A percentile compares a stretch with the other conserved stretches of the same genome.
Conservation (phyloP, 2,329 filamentous ascomycete species). For the Neonectria faginata region DNA sequence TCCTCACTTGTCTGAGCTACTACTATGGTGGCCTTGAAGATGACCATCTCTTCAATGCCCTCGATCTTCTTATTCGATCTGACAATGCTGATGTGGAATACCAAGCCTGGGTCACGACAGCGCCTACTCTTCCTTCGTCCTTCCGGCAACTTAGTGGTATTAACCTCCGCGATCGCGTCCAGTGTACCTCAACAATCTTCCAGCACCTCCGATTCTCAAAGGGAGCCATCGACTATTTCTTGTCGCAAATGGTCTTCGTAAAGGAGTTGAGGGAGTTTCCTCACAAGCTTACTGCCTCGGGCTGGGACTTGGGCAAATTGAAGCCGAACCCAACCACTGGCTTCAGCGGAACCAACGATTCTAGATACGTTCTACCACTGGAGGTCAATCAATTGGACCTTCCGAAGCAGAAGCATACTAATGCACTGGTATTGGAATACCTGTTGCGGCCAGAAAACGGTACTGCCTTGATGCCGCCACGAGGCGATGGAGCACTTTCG, state of each 20-base stretch:
- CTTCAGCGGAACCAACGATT: slow-evolving; percentile 79
- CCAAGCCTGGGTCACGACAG: slow-evolving; percentile 57
- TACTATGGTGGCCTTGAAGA: slow-evolving; percentile 68
- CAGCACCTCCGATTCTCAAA: slow-evolving; percentile 65
- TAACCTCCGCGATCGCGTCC: slow-evolving; percentile 67
- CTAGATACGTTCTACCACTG: slow-evolving; percentile 67
- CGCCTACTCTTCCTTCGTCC: slow-evolving; percentile 46
- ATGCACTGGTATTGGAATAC: slow-evolving; percentile 72
- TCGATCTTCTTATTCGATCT: slow-evolving; percentile 60
- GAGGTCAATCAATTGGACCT: slow-evolving; percentile 68
- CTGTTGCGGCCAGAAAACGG: slow-evolving; percentile 67
- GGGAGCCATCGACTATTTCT: slow-evolving; percentile 70
- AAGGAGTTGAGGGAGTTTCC: slow-evolving; percentile 73
- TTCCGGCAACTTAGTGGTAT: slow-evolving; percentile 62
- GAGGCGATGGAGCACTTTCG: not conserved
- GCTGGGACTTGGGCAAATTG: slow-evolving; percentile 70
- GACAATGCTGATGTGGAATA: slow-evolving; percentile 67
- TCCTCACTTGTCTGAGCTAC: slow-evolving; percentile 66
- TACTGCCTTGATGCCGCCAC: slow-evolving; percentile 19
- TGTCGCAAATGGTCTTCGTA: slow-evolving; percentile 69
- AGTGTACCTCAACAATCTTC: slow-evolving; percentile 64
- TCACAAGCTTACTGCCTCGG: slow-evolving; percentile 71
- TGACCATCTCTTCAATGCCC: slow-evolving; percentile 59
- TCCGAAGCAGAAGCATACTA: slow-evolving; percentile 69
- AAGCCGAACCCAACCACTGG: slow-evolving; percentile 67